Percentiles rank a stretch among this genome's conserved stretches.
Conservation (phyloP, 2,329 filamentous ascomycete species). For the Ascochyta lentis region DNA sequence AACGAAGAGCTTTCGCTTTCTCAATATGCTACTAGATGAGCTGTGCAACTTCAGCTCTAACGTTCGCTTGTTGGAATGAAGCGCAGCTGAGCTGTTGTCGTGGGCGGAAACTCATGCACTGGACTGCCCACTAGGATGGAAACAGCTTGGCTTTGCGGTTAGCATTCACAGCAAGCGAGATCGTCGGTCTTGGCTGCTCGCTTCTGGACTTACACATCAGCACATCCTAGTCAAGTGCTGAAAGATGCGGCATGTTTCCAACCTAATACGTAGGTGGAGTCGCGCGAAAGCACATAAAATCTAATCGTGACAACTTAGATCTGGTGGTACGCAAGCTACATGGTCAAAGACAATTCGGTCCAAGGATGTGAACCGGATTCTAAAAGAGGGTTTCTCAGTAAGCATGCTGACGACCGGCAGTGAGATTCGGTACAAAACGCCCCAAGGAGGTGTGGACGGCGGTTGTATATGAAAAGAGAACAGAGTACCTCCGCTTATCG, state of each 20-base stretch:
- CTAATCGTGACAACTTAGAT: neutral
- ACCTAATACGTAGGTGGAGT: neutral
- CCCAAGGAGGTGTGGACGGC: conserved; percentile 3
- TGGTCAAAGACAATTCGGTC: neutral
- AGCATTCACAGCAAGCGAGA: conserved; percentile 10
- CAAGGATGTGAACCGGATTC: neutral
- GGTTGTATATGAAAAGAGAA: neutral
- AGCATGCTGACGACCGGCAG: neutral
- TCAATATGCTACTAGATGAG: neutral
- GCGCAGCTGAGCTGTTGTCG: neutral
- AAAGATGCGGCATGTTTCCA: neutral
- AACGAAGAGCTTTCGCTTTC: neutral
- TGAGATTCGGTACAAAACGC: conserved; percentile 6
- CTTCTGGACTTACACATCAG: conserved; percentile 2
- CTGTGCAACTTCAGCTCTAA: neutral
- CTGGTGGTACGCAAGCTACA: neutral
- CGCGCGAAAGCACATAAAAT: neutral
- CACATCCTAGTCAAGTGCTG: neutral
- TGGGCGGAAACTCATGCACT: neutral
- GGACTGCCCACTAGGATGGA: neutral
- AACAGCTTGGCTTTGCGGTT: conserved; percentile 4
- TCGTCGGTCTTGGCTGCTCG: conserved; percentile 4
- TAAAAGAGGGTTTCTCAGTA: conserved; percentile 10
- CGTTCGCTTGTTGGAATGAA: neutral
- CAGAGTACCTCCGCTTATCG: neutral